Percentiles rank a stretch among this genome's conserved stretches.
These are phyloP conservation scores for Solanum arcanum DNA, from an alignment of 257 asterid species.

Conservation along the genomic window DNA sequence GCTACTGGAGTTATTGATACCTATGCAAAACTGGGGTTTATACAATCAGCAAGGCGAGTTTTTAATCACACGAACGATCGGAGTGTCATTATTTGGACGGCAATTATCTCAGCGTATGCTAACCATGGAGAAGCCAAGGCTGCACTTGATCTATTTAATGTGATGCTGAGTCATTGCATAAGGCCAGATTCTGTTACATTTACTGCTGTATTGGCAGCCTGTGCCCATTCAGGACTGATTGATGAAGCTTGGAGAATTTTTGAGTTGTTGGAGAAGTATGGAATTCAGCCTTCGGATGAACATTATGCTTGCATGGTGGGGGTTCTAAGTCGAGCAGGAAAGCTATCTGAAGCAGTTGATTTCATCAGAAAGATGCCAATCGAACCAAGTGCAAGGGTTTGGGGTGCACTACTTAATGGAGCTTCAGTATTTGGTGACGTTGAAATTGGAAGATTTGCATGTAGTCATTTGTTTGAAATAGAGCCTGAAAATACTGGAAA, in stretches of 20 bases:
- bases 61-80: conserved; percentile 38
- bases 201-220: conserved; percentile 69
- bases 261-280: conserved; percentile 27
- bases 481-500: conserved; percentile 71
- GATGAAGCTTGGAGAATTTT: conserved; percentile 49
- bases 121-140: conserved; percentile 60
- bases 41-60: conserved; percentile 42
- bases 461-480: conserved; percentile 38
- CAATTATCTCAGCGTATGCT: conserved; percentile 74
- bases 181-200: conserved; percentile 63
- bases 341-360: conserved; percentile 52
- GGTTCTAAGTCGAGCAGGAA: conserved; percentile 61
- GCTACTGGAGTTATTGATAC: conserved; percentile 60
- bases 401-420: conserved; percentile 84
- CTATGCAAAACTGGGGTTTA: conserved; percentile 69
- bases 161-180: conserved; percentile 42
- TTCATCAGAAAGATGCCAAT: conserved; percentile 58
- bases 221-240: conserved; percentile 76
- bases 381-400: conserved; percentile 49
- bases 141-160: conserved; percentile 44
- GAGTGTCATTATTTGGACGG: conserved; percentile 76
- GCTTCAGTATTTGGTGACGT: conserved; percentile 58
- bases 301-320: conserved; percentile 74
- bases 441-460: conserved; percentile 52
- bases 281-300: conserved; percentile 45